phyloP scores from a whole-genome alignment of 1,284 basidiomycete genomes.

The Kwoniella shivajii region DNA sequence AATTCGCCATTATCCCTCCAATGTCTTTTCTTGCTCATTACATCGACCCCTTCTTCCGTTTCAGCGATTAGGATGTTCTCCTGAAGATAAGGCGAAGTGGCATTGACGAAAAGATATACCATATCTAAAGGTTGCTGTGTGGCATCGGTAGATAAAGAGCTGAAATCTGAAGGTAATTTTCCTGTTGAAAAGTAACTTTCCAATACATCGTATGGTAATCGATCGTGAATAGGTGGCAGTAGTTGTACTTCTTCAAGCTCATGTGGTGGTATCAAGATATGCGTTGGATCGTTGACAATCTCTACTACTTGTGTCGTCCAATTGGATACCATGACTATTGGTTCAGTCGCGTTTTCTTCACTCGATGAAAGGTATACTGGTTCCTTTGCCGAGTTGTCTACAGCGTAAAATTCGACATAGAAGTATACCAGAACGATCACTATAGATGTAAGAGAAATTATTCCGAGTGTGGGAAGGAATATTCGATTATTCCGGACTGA shows the following conservation, averaged over 20 bases:
- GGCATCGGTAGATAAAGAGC: background rate
- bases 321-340: background rate
- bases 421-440: background rate
- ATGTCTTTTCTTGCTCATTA: slow-evolving; percentile 27
- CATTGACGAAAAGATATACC: slow-evolving; percentile 47
- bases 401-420: background rate
- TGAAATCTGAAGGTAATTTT: slow-evolving; percentile 3
- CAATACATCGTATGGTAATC: slow-evolving; percentile 22
- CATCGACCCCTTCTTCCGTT: slow-evolving; percentile 23
- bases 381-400: background rate
- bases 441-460: background rate
- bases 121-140: slow-evolving; percentile 29
- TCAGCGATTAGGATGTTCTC: slow-evolving; percentile 25
- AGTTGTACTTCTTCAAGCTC: slow-evolving; percentile 1
- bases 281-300: slow-evolving; percentile 15
- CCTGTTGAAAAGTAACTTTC: slow-evolving; percentile 21
- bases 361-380: background rate
- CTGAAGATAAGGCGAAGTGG: slow-evolving; percentile 32
- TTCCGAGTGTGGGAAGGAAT: background rate
- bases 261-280: slow-evolving; percentile 16
- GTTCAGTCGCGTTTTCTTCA: background rate
- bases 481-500: background rate
- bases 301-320: slow-evolving; percentile 5
- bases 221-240: slow-evolving; percentile 13
- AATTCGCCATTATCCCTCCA: slow-evolving; percentile 51